These are phyloP conservation scores for Vitis hybrid DNA, from an alignment of 177 flowering plant species.

Conservation along the genomic window DNA sequence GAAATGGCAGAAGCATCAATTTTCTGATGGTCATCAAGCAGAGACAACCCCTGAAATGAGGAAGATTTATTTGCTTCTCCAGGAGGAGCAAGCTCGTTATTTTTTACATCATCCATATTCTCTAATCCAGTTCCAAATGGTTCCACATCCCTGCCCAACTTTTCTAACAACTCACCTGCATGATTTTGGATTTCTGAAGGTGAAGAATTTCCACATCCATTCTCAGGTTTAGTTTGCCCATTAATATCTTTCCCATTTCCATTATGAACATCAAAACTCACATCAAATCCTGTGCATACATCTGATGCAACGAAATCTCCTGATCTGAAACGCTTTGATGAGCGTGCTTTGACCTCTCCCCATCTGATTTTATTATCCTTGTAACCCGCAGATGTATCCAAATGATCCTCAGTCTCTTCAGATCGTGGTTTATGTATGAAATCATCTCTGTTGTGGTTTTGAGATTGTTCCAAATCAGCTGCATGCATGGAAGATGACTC, in stretches of 20 bases:
- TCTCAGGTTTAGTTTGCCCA: conserved; percentile 23
- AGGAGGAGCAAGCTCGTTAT: conserved; percentile 3
- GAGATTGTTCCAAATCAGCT: conserved; percentile 3
- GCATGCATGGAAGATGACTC: conserved; percentile 24
- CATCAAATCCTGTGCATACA: conserved; percentile 20
- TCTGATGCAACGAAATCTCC: conserved; percentile 28
- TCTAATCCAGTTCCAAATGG: conserved; percentile 16
- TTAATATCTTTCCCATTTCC: conserved; percentile 19
- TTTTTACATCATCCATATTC: conserved; percentile 16
- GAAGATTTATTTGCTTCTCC: conserved; percentile 3
- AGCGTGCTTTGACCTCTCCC: conserved; percentile 57
- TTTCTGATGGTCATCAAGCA: neutral
- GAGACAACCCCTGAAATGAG: neutral
- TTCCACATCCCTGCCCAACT: conserved; percentile 14
- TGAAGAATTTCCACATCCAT: conserved; percentile 5
- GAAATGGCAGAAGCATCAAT: neutral
- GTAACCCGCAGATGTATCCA: conserved; percentile 36
- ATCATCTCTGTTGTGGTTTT: conserved; percentile 3
- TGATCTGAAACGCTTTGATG: conserved; percentile 45
- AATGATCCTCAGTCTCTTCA: conserved; percentile 21
- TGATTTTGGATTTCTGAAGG: conserved; percentile 15
- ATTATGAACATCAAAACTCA: conserved; percentile 13
- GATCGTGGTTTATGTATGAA: neutral
- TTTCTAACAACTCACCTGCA: conserved; percentile 12
- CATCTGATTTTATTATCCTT: conserved; percentile 41